Percentiles rank a stretch among this genome's conserved stretches.
These are phyloP conservation scores for Cyclostephanos invisitatus DNA, from an alignment of 108 stramenopile genomes.

Conservation along the genomic window DNA sequence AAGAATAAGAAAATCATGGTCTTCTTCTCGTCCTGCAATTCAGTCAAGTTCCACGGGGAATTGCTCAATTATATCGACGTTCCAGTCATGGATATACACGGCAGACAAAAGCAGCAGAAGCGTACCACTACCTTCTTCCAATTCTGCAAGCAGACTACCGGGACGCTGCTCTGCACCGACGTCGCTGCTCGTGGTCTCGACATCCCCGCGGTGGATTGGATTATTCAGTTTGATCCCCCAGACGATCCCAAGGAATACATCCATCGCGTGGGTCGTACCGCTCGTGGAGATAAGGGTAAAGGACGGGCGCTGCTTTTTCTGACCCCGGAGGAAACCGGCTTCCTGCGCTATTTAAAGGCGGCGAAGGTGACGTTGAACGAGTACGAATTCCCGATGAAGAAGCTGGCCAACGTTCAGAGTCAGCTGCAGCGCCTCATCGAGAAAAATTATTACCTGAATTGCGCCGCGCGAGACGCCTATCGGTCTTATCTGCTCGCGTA, in stretches of 20 bases:
- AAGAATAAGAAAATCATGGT: slow-evolving; percentile 99
- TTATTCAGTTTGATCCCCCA: slow-evolving; percentile 99
- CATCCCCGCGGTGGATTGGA: slow-evolving; percentile 98
- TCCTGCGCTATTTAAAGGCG: slow-evolving; percentile 93
- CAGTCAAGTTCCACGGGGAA: slow-evolving; percentile 98
- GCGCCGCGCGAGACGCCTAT: slow-evolving; percentile 95
- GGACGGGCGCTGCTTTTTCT: slow-evolving; percentile 97
- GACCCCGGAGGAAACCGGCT: slow-evolving; percentile 97
- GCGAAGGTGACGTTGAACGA: slow-evolving; percentile 98
- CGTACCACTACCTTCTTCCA: slow-evolving; percentile 98
- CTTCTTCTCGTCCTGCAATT: slow-evolving; percentile 98
- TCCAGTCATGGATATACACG: slow-evolving; percentile 98
- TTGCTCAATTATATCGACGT: slow-evolving; percentile 98
- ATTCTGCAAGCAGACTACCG: slow-evolving; percentile 94
- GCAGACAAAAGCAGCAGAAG: slow-evolving; percentile 98
- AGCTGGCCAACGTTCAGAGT: slow-evolving; percentile 94
- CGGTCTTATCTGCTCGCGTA: slow-evolving; percentile 96
- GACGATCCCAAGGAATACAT: slow-evolving; percentile 99
- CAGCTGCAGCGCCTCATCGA: slow-evolving; percentile 95
- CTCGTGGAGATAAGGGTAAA: slow-evolving; percentile 89
- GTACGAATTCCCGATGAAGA: slow-evolving; percentile 96
- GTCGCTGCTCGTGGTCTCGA: slow-evolving; percentile 98
- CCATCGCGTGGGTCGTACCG: slow-evolving; percentile 91
- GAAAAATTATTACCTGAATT: slow-evolving; percentile 99
- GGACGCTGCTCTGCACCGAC: slow-evolving; percentile 97